Evolutionary conservation across 164 flowering plant genomes (phyloP), one percentile per base, ranked within the genome.

Genomic region (Houttuynia cordata): DNA sequence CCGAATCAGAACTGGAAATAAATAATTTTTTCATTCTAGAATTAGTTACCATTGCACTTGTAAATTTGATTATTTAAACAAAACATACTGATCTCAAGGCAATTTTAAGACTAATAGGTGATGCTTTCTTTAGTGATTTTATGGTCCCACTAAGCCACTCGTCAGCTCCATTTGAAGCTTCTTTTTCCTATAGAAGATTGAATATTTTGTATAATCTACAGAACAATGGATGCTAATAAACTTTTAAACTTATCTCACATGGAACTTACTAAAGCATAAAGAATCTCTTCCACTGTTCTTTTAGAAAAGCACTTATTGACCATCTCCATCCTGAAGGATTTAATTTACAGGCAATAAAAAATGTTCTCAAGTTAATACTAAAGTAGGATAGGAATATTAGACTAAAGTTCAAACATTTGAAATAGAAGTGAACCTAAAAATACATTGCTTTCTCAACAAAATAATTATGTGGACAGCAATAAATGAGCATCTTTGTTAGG

Each of bases 81-180:
- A 1, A 12, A 45, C 75, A 47, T 79, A 90, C 97, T 72, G 84
- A 79, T 85, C 85, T 81, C 19, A 90, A 80, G 54, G 86, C 62
- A 64, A 87, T 74, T 68, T 86, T 90, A 62, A 90, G 88, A 66
- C 95, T 81, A 62, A 71, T 80, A 8, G 97, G 95, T 24, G 97
- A 87, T 68, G 97, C 97, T 60, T 74, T 78, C 77, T 79, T 81
- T 76, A 90, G 22, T 34, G 81, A 68, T 56, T 74, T 62, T 67
- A 84, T 66, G 4, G 86, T 64, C 30, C 70, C 57, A 53, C 74
- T 59, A 47, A 80, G 66, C 92, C 88, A 87, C 52, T 73, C 81
- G 69, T 87, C 86, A 20, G 54, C 51, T 34, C 58, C 67, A 1
- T 70, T 60, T 18, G 56, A 62, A 64, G 73, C 74, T 65, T 81